These are phyloP conservation scores for Dendrocalamus sinicus DNA, from an alignment of 176 grass and related monocot species.

Conservation along the genomic window DNA sequence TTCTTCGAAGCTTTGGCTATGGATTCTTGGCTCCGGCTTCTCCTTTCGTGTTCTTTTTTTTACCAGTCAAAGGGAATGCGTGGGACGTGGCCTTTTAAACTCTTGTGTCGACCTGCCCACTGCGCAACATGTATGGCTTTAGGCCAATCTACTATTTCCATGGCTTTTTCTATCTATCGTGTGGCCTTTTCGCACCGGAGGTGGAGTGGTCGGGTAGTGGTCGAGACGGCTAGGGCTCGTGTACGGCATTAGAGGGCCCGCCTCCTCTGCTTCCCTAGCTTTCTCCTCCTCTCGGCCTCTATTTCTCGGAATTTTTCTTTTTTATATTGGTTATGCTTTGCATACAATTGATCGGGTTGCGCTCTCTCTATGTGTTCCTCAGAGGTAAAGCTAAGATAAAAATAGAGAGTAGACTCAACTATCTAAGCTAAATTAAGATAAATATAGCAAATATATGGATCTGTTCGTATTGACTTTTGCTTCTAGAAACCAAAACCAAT, in stretches of 20 bases:
- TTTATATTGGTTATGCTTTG: background rate
- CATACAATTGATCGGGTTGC: background rate
- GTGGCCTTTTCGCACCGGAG: constrained; percentile 49
- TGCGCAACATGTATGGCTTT: constrained; percentile 48
- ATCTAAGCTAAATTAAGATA: too few species aligned
- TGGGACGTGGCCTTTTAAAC: constrained; percentile 52
- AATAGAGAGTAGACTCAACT: too few species aligned
- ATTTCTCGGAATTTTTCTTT: background rate
- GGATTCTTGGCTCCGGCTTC: background rate
- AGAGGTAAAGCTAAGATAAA: too few species aligned
- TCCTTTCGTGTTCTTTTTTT: constrained; percentile 16
- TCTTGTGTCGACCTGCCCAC: constrained; percentile 37
- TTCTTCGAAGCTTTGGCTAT: constrained; percentile 6
- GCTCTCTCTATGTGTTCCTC: background rate
- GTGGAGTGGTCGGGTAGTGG: constrained; percentile 46
- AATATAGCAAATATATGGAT: too few species aligned
- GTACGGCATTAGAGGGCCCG: constrained; percentile 40
- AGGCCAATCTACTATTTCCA: background rate
- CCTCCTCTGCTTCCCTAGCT: background rate
- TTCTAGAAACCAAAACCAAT: too few species aligned
- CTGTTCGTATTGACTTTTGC: fast-evolving
- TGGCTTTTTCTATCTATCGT: constrained; percentile 14
- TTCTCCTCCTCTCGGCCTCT: background rate
- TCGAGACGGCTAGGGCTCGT: constrained; percentile 50
- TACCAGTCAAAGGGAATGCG: constrained; percentile 48